A percentile compares a stretch with the other conserved stretches of the same genome.
Evolutionary conservation across 2,329 filamentous ascomycete genomes (phyloP).

Genomic region (Colletotrichum abscissum): DNA sequence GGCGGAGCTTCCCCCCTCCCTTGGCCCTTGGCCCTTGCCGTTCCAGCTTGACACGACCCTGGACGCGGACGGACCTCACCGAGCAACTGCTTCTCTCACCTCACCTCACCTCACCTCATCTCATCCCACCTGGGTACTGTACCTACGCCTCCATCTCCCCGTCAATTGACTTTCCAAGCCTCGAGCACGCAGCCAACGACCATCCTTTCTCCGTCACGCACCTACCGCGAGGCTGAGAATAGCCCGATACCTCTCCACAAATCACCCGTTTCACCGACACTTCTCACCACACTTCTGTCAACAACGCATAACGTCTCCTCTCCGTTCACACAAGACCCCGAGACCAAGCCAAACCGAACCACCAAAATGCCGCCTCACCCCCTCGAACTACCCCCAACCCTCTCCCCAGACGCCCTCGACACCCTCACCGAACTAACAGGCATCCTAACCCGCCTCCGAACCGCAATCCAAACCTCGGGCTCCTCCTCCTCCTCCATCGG

Average conservation of each 20-base stretch:
- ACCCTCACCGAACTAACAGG: conserved; percentile 84
- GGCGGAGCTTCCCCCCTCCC: conserved; percentile 22
- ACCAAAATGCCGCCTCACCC: conserved; percentile 45
- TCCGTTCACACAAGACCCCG: not conserved
- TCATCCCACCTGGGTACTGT: not conserved
- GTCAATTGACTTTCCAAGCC: conserved; percentile 28
- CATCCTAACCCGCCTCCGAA: conserved; percentile 80
- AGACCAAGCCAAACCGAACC: not conserved
- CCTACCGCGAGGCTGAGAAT: conserved; percentile 17
- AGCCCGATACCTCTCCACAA: not conserved
- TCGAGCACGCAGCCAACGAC: conserved; percentile 16
- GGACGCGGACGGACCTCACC: not conserved
- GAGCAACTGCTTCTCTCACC: not conserved
- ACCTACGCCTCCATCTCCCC: not conserved
- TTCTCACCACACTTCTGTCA: not conserved
- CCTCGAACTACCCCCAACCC: conserved; percentile 69
- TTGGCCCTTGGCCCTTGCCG: not conserved
- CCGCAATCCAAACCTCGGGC: conserved; percentile 52
- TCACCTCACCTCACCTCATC: not conserved
- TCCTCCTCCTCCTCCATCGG: conserved; percentile 37
- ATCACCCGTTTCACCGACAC: not conserved
- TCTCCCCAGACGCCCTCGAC: conserved; percentile 86
- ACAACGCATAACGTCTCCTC: not conserved
- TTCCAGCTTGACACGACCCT: not conserved
- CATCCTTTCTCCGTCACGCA: not conserved